Conservation (phyloP, 73 alveolate genomes). For the Breviolum minutum region DNA sequence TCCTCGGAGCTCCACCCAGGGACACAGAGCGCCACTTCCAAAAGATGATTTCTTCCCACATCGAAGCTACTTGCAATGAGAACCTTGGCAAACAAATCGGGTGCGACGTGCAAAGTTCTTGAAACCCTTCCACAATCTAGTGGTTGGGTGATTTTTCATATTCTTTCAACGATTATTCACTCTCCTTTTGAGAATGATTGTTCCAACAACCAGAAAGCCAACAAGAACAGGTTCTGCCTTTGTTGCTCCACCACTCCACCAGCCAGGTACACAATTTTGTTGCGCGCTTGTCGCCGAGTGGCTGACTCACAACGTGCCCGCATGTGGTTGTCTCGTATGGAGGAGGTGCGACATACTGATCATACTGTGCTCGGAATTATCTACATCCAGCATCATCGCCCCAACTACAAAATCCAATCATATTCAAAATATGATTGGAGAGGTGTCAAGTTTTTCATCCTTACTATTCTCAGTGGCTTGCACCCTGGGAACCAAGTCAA, state of each 20-base stretch:
- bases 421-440: not conserved
- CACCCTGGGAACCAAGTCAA: not conserved
- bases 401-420: not conserved
- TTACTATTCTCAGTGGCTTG: not conserved
- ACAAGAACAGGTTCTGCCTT: too few species aligned
- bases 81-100: not conserved
- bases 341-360: not conserved
- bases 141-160: not conserved
- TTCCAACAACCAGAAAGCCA: too few species aligned
- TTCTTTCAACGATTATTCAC: not conserved
- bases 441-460: not conserved
- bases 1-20: not conserved
- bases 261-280: slow-evolving; percentile 36
- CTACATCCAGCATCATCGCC: not conserved
- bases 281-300: slow-evolving; percentile 26
- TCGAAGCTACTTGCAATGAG: slow-evolving; percentile 34
- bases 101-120: not conserved
- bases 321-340: slow-evolving; percentile 40
- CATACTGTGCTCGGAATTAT: not conserved
- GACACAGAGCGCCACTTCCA: not conserved
- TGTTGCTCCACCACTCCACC: not conserved
- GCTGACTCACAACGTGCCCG: slow-evolving; percentile 46
- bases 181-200: not conserved
- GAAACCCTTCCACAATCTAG: too few species aligned
- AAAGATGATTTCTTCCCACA: slow-evolving; percentile 22